phyloP scores from a whole-genome alignment of 805 yeast genomes.

The Sugiyamaella mastotermitis region DNA sequence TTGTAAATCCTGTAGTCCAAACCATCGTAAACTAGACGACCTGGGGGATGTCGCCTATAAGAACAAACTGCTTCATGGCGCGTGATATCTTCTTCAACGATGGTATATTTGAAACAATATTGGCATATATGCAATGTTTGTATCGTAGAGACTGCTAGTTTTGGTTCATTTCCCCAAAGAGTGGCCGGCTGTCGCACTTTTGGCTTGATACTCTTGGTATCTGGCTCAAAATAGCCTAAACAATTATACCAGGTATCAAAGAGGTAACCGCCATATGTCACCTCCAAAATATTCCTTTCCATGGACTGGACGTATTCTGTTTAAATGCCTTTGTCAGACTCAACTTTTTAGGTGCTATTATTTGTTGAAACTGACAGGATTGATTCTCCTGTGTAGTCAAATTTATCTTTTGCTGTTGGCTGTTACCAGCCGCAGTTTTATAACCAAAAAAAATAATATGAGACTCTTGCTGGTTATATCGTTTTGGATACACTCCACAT shows the following conservation, averaged over 20 bases:
- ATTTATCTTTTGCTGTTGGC: not conserved
- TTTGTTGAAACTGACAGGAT: not conserved
- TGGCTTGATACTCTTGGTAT: constrained; percentile 14
- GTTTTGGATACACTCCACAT: not conserved
- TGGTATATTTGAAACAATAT: constrained; percentile 77
- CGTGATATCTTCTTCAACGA: constrained; percentile 37
- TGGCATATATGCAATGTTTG: constrained; percentile 68
- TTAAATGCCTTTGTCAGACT: too few species aligned
- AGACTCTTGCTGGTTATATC: not conserved
- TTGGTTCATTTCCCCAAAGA: constrained; percentile 21
- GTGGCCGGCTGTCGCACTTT: constrained; percentile 13
- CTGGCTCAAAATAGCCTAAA: constrained; percentile 61
- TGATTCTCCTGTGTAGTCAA: not conserved
- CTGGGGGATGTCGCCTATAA: constrained; percentile 40
- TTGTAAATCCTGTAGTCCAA: constrained; percentile 51
- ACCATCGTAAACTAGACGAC: constrained; percentile 63
- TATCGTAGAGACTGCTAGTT: constrained; percentile 40
- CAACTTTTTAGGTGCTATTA: too few species aligned
- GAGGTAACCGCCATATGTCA: constrained; percentile 60
- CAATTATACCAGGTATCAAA: constrained; percentile 88
- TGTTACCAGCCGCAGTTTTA: too few species aligned
- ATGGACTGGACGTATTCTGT: too few species aligned
- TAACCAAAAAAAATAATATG: not conserved
- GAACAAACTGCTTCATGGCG: constrained; percentile 38
- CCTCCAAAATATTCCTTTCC: constrained; percentile 52